phyloP scores from a whole-genome alignment of 495 filamentous ascomycete species.

The Talaromyces nanjingensis region DNA sequence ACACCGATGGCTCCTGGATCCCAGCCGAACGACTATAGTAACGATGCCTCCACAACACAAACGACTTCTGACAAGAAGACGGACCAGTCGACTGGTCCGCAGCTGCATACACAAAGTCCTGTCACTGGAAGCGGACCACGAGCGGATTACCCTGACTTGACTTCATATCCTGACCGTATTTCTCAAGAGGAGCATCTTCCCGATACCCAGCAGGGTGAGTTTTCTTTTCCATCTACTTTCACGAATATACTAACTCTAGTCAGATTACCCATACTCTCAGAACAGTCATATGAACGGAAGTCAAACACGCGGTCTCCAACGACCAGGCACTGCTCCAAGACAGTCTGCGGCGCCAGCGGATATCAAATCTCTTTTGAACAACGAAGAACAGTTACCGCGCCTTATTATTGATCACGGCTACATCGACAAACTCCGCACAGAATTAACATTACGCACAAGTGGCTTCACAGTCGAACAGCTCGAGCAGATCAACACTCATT shows the following conservation, averaged over 20 bases:
- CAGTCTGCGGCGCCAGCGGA: conserved; percentile 22
- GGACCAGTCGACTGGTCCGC: conserved; percentile 33
- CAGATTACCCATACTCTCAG: conserved; percentile 22
- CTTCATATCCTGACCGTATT: conserved; percentile 33
- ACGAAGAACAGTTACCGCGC: conserved; percentile 32
- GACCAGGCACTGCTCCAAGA: conserved; percentile 31
- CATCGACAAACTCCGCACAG: conserved; percentile 47
- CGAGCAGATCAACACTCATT: conserved; percentile 81
- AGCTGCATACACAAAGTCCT: conserved; percentile 55
- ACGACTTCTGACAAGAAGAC: conserved; percentile 77
- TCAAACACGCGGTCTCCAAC: conserved; percentile 37
- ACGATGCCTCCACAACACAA: conserved; percentile 76
- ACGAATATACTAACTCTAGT: neutral
- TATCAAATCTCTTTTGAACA: conserved; percentile 39
- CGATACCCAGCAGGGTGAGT: conserved; percentile 36
- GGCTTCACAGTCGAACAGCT: conserved; percentile 89
- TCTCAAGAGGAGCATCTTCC: conserved; percentile 40
- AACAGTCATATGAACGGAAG: conserved; percentile 27
- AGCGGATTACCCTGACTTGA: conserved; percentile 30
- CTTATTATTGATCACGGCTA: conserved; percentile 52
- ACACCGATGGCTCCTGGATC: conserved; percentile 71
- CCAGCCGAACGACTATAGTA: conserved; percentile 66
- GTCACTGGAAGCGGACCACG: conserved; percentile 26
- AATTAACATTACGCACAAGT: conserved; percentile 57
- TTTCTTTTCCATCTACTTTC: conserved; percentile 15